Evolutionary conservation across 495 filamentous ascomycete genomes (phyloP), one percentile per base, ranked within the genome.

Genomic region (Terfezia boudieri): DNA sequence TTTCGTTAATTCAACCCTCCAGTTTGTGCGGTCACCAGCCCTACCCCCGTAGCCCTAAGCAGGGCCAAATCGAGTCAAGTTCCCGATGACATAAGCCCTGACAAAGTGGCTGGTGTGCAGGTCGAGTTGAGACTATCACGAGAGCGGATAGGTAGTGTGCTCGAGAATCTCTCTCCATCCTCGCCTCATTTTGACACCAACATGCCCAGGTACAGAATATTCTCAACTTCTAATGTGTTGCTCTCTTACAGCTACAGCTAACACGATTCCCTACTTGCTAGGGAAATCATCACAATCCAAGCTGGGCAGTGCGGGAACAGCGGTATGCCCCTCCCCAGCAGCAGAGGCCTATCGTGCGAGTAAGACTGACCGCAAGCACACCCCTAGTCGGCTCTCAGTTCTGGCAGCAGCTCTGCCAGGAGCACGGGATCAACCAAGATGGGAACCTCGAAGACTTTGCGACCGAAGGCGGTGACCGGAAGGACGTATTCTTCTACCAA

Each of bases 401-500:
- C 54, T 62, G 55, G 57, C 61, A 63, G 56, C 67, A 61, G 12
- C 57, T 61, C 46, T 65, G 59, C 68, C 83, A 85, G 69, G 90
- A 98, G 66, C 90, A 98, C 67, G 92, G 92, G 50, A 98, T 98
- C 69, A 94, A 80, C 60, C 84, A 90, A 65, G 87, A 94, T 71
- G 90, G 90, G 37, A 95, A 95, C 64, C 75, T 98, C 49, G 86
- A 93, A 68, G 85, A 93, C 62, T 92, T 87, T 69, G 88, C 90
- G 63, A 93, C 85, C 51, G 88, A 95, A 65, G 92, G 90, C 57
- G 87, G 87, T 50, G 90, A 98, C 70, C 79, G 90, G 63, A 98
- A 98, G 67, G 90, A 98, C 69, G 90, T 96, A 52, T 98, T 98
- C 70, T 98, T 95, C 76, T 98, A 98, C 69, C 90, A 96, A 71